Evolutionary conservation across 2,329 filamentous ascomycete species (phyloP).

Genomic region (Fusarium coicis): DNA sequence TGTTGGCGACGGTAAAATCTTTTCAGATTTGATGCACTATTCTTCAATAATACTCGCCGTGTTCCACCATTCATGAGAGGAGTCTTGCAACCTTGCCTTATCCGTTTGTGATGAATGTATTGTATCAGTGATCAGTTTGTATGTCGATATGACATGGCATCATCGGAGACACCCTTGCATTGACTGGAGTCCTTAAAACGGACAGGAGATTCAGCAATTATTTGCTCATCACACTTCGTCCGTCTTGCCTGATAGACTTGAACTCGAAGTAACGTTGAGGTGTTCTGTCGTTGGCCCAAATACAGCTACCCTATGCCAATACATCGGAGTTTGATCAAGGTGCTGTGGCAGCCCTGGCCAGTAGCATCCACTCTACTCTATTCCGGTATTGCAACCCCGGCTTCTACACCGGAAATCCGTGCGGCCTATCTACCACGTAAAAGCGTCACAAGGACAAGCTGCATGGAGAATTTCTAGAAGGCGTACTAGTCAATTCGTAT

Average conservation of each 20-base stretch:
- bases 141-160: too few relatives aligned
- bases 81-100: accelerated
- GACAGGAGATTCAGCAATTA: not conserved
- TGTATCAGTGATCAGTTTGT: accelerated
- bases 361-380: not conserved
- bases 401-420: not conserved
- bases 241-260: not conserved
- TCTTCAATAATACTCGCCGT: not conserved
- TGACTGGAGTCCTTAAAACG: not conserved
- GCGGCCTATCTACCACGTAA: not conserved
- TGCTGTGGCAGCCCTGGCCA: not conserved
- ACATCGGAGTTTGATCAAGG: not conserved
- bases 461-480: conserved; percentile 17
- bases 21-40: not conserved
- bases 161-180: not conserved
- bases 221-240: not conserved
- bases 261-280: not conserved
- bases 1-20: accelerated
- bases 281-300: not conserved
- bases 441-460: conserved; percentile 5
- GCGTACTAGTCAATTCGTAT: not conserved
- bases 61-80: accelerated
- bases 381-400: conserved; percentile 4
- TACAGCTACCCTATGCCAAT: not conserved
- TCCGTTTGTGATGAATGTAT: accelerated